Conservation (phyloP, 2,329 filamentous ascomycete species). For the Chaetomiaceae sp. region DNA sequence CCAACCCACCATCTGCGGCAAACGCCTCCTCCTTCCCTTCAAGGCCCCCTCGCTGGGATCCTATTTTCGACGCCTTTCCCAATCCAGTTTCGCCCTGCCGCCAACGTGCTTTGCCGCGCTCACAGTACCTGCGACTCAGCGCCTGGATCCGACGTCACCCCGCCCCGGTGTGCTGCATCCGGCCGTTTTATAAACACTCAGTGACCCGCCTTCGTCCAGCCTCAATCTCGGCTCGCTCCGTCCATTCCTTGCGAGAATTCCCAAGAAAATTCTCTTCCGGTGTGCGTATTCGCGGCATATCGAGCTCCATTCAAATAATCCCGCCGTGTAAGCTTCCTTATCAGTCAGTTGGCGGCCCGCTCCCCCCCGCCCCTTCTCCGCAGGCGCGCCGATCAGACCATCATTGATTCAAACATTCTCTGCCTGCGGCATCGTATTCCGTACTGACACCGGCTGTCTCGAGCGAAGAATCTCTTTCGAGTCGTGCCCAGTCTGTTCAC, state of each 20-base stretch:
- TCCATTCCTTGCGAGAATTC: constrained; percentile 16
- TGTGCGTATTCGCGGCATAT: neutral
- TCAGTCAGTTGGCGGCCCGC: neutral
- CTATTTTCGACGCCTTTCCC: constrained; percentile 16
- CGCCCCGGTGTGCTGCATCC: constrained; percentile 12
- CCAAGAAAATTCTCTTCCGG: neutral
- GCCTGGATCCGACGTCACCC: constrained; percentile 21
- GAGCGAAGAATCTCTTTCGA: neutral
- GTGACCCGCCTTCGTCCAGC: constrained; percentile 7
- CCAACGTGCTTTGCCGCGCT: constrained; percentile 17
- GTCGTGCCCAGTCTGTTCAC: constrained; percentile 5
- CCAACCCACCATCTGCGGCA: constrained; percentile 19
- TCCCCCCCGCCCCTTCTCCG: neutral
- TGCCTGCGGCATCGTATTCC: constrained; percentile 1
- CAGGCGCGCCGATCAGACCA: neutral
- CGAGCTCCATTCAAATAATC: neutral
- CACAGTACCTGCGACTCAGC: constrained; percentile 5
- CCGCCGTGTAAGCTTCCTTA: neutral
- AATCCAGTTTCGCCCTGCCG: constrained; percentile 5
- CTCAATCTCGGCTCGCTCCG: constrained; percentile 15
- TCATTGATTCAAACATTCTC: neutral
- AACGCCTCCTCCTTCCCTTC: constrained; percentile 19
- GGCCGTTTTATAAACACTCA: constrained; percentile 14
- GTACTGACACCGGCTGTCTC: neutral
- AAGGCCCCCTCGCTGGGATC: constrained; percentile 1